Base-by-base conservation (phyloP, 768 basidiomycete genomes). In the Lenzites betulinus region DNA sequence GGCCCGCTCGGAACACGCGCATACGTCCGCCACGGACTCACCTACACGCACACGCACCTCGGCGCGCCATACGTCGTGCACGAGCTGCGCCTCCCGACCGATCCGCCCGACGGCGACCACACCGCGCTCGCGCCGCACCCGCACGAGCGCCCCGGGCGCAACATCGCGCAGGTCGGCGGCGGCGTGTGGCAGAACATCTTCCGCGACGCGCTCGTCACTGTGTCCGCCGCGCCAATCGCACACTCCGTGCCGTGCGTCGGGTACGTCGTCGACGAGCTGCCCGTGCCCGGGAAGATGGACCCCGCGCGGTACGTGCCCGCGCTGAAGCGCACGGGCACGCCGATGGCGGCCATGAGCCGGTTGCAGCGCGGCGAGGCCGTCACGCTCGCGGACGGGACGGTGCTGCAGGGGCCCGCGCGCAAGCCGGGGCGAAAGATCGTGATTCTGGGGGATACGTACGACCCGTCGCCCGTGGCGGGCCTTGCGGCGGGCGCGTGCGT, bases 181-280 rank as follows among this genome's bases (percentile, higher is more conserved):
- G 90, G 88, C 3, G 68, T 79, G 22, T 95, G 93, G 93, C 73
- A 62, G 35, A 78, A 86, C 59, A 79, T 94, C 62, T 90, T 82
- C 76, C 74, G 75, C 51, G 81, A 85, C 70, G 70, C 74, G 38
- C 60, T 79, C 2, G 74, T 90, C 38, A 81, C 85, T 41, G 84
- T 94, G 33, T 86, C 85, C 30, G 91, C 91, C 7, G 90, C 84
- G 1, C 90, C 92, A 25, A 91, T 94, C 36, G 66, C 75, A 58
- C 93, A 95, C 71, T 90, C 89, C 7, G 87, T 90, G 12, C 86
- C 90, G 0, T 94, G 91, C 64, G 75, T 94, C 38, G 93, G 92
- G 39, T 95, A 85, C 71, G 86, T 91, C 54, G 74, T 95, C 39
- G 73, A 73, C 39, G 92, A 94, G 72, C 79, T 83, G 8, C 81